Evolutionary conservation across 495 filamentous ascomycete species (phyloP).

Genomic region (Clohesyomyces aquaticus): DNA sequence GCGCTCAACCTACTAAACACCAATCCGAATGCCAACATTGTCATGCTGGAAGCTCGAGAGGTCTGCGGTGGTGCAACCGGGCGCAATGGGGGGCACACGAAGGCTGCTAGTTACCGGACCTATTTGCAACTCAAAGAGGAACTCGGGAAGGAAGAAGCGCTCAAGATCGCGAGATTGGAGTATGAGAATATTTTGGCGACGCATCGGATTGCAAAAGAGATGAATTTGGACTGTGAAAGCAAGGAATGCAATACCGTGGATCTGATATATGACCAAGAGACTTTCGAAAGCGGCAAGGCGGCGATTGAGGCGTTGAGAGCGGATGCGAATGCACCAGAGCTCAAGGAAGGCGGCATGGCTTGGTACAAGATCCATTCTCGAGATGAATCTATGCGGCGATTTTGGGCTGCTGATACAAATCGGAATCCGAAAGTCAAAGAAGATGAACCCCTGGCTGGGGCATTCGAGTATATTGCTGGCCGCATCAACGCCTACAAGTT

Average conservation of each 20-base stretch:
- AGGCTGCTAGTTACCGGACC: constrained; percentile 62
- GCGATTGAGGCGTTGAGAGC: constrained; percentile 53
- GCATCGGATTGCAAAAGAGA: constrained; percentile 56
- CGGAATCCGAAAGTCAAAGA: constrained; percentile 14
- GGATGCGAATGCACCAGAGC: constrained; percentile 49
- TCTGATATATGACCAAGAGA: constrained; percentile 56
- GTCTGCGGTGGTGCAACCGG: constrained; percentile 64
- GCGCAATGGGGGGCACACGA: constrained; percentile 68
- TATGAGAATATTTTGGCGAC: constrained; percentile 60
- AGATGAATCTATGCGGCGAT: constrained; percentile 54
- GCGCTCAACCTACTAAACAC: constrained; percentile 59
- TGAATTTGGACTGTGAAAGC: constrained; percentile 58
- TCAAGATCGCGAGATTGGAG: constrained; percentile 60
- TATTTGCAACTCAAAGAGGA: constrained; percentile 53
- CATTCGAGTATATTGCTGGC: constrained; percentile 62
- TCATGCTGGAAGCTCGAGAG: constrained; percentile 64
- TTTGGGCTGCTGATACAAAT: constrained; percentile 42
- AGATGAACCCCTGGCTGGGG: constrained; percentile 49
- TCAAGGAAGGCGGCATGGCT: constrained; percentile 50
- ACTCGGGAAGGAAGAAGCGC: constrained; percentile 52
- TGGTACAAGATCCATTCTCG: constrained; percentile 52
- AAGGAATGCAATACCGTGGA: constrained; percentile 60
- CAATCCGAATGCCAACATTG: constrained; percentile 35
- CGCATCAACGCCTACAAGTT: constrained; percentile 70
- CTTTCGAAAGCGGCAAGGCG: constrained; percentile 50